Base-by-base conservation (phyloP, 1,284 basidiomycete genomes). In the Boletellus sp. region DNA sequence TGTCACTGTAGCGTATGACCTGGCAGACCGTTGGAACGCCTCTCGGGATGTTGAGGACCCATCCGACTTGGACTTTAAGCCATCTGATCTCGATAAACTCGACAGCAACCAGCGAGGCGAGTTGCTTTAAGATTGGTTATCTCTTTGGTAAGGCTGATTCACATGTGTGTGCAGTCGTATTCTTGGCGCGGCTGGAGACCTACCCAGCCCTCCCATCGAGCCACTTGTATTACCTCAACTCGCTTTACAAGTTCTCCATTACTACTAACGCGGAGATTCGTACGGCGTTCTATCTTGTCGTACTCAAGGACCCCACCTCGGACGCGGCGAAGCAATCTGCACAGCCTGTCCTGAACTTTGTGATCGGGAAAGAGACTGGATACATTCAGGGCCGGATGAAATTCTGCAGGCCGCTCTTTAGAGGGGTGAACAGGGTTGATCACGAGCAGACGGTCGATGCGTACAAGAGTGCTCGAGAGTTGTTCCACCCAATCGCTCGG, bases 401-500 rank as follows among this genome's bases (percentile, higher is more conserved):
- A 68, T 91, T 91, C 72, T 91, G 88, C 68, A 70, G 91, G 51
- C 86, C 86, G 0, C 69, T 82, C 16, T 83, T 91, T 66, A 72
- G 78, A 47, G 79, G 74, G 0, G 74, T 81, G 13, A 68, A 66
- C 52, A 76, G 80, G 58, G 84, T 89, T 11, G 78, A 93, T 65
- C 69, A 72, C 7, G 70, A 75, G 16, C 71, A 89, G 41, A 89
- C 94, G 0, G 69, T 82, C 55, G 74, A 76, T 19, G 75, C 74
- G n/a, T 93, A 87, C 65, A 59, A 60, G 32, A 71, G 71, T 38
- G 73, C 80, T 53, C 80, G 80, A 63, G 63, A 64, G 8, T 72
- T 74, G 28, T 93, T 91, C 76, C 89, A 91, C 68, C 86, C 90
- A 0, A 89, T 91, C 57, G 87, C 89, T n/a, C 74, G 81, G 55